Evolutionary conservation across 1,284 basidiomycete genomes (phyloP), one percentile per base, ranked within the genome.

Genomic region (Mycena citricolor): DNA sequence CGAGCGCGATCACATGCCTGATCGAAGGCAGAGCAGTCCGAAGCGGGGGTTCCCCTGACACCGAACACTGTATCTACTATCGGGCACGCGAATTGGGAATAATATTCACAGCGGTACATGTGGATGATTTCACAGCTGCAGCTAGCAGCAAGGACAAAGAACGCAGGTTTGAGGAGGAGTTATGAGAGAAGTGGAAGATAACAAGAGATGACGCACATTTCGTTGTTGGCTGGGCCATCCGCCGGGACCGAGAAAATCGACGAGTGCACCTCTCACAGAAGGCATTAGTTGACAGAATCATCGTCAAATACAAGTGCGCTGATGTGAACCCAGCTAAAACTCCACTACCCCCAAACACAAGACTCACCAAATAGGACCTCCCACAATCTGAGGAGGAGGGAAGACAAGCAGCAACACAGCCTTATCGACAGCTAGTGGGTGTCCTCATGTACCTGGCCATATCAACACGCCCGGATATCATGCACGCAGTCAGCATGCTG

Each of bases 51-150:
- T n/a, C n/a, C n/a, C n/a, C n/a, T n/a, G n/a, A n/a, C n/a, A n/a
- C n/a, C n/a, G 48, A 53, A 11, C 47, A 42, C 21, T 53, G 51
- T 25, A 31, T 47, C 17, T 47, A 47, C 14, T 32, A 47, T 24
- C 44, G 44, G 25, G 37, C 17, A 16, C 20, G 20, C 1, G 20
- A 13, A 8, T 30, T 28, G 3, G 44, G 44, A 12, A 32, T 17
- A 5, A 17, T 40, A 2, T 16, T 45, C 5, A 20, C 36, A 25
- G 37, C 35, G 13, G 25, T 45, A 4, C 44, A 46, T 23, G 39
- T 47, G 4, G 44, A 47, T 28, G 39, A 47, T 14, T 35, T 47
- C 31, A 41, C 44, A 3, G 16, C 24, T 16, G 28, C 33, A 5
- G 31, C 39, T 12, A 47, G 32, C 33, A 40, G 39, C 22, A 11